Base-by-base conservation (phyloP, 352 stramenopile species). In the Globisporangium splendens region DNA sequence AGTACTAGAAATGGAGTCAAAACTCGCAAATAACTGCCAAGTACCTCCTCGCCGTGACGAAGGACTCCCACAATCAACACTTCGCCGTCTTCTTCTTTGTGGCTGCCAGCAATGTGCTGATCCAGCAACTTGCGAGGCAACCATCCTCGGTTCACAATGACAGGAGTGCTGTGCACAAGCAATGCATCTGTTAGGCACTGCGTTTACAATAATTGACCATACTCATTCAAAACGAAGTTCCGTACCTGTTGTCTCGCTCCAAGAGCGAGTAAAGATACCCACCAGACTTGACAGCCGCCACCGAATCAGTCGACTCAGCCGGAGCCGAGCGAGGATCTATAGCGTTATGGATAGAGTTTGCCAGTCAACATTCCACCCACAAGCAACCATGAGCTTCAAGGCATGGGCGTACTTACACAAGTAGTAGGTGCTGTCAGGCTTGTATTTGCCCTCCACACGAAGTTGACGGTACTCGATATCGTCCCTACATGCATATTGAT, bases 211-310 rank as follows among this genome's bases (percentile, higher is more conserved):
- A 8, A 35, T 35, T 35, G 7, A 35, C 28, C 10, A 4, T 10
- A 35, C 28, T 8, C n/a, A 2, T 8, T 20, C 17, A 7, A 31
- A 48, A 48, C 12, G 0, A 28, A 15, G 21, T 2, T 54, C 5
- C 73, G 51, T 55, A 91, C 82, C 82, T 82, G 50, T 87, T 71
- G 1, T 86, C 70, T 46, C 86, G 82, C 42, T 87, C 63, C 41
- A 95, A 62, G 3, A 95, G 61, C 20, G 83, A 90, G 68, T 95
- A 95, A 51, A 95, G 78, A 68, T 93, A 95, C 38, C 86, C 86
- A 7, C 86, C 86, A 21, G 86, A 91, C 46, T 91, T 91, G 13
- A 86, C 75, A n/a, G 68, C 86, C 42, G 79, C 83, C 33, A 91
- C 81, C 18, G 71, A 87, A 65, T 95, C 86, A 39, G 73, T 88